phyloP scores from a whole-genome alignment of 192 early-diverging fungal species.

The Backusella parvicylindrica region DNA sequence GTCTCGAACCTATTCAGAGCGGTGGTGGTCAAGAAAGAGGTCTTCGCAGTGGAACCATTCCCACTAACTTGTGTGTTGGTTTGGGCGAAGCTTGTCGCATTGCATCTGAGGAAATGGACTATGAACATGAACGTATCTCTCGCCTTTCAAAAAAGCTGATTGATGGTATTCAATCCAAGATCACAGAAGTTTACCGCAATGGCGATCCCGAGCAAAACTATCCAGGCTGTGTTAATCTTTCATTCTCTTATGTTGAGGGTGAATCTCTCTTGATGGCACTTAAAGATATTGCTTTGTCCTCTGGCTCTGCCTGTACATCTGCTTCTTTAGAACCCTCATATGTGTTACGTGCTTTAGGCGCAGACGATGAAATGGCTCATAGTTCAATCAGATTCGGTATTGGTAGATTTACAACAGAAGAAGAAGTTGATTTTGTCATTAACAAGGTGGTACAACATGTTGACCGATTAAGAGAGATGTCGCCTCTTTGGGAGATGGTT shows the following conservation, averaged over 20 bases:
- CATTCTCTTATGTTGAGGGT: constrained; percentile 96
- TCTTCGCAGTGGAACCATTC: constrained; percentile 90
- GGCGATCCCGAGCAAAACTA: constrained; percentile 78
- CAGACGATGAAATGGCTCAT: constrained; percentile 96
- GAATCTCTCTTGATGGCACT: constrained; percentile 97
- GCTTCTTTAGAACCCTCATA: constrained; percentile 96
- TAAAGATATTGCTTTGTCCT: constrained; percentile 94
- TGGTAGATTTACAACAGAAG: constrained; percentile 93
- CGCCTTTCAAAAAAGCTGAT: constrained; percentile 76
- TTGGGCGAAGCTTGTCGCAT: constrained; percentile 86
- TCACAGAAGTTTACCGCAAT: constrained; percentile 85
- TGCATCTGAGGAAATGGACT: constrained; percentile 77
- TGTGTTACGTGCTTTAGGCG: constrained; percentile 94
- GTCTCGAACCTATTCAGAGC: constrained; percentile 84
- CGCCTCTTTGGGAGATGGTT: constrained; percentile 97
- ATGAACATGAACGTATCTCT: constrained; percentile 73
- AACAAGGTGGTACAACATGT: constrained; percentile 79
- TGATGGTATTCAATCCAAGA: constrained; percentile 71
- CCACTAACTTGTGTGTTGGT: constrained; percentile 86
- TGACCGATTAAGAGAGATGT: constrained; percentile 88
- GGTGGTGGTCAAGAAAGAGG: constrained; percentile 98
- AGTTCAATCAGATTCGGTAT: constrained; percentile 94
- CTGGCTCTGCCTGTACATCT: constrained; percentile 94
- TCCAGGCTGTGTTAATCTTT: constrained; percentile 92
- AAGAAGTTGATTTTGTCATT: constrained; percentile 90